Conservation (phyloP, 2,329 filamentous ascomycete species). For the Aspergillus fijiensis region DNA sequence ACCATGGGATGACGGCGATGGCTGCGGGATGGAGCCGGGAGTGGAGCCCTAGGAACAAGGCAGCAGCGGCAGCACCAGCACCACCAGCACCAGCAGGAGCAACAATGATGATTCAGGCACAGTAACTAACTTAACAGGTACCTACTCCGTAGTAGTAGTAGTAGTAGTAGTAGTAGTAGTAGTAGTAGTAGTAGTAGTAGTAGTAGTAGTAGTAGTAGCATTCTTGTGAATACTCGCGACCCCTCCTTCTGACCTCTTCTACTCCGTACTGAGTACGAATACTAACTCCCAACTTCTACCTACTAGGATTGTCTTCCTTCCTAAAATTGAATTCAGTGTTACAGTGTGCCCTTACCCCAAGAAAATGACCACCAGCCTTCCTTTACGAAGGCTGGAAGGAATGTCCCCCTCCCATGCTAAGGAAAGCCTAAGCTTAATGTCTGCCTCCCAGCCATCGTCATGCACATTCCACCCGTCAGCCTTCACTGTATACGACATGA, state of each 20-base stretch:
- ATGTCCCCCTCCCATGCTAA: neutral
- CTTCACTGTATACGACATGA: neutral
- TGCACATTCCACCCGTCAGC: neutral
- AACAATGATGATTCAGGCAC: too few species aligned
- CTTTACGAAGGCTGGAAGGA: neutral
- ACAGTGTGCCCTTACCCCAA: neutral
- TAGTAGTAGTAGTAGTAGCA: too few species aligned
- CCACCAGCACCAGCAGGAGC: too few species aligned
- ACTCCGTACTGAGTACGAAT: too few species aligned
- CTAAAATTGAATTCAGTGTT: too few species aligned
- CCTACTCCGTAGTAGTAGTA: too few species aligned
- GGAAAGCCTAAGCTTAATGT: neutral
- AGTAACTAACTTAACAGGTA: too few species aligned
- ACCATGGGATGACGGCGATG: neutral
- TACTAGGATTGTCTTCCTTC: too few species aligned
- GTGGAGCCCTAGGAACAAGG: slow-evolving; percentile 3
- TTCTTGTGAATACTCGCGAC: neutral
- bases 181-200: too few species aligned
- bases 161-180: too few species aligned
- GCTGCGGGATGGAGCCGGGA: neutral
- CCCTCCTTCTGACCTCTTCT: neutral
- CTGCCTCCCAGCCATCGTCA: neutral
- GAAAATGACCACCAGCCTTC: neutral
- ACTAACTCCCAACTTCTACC: too few species aligned
- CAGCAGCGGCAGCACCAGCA: neutral